These are phyloP conservation scores for Yamadazyma phyllophila DNA, from an alignment of 805 yeast species.

Conservation along the genomic window DNA sequence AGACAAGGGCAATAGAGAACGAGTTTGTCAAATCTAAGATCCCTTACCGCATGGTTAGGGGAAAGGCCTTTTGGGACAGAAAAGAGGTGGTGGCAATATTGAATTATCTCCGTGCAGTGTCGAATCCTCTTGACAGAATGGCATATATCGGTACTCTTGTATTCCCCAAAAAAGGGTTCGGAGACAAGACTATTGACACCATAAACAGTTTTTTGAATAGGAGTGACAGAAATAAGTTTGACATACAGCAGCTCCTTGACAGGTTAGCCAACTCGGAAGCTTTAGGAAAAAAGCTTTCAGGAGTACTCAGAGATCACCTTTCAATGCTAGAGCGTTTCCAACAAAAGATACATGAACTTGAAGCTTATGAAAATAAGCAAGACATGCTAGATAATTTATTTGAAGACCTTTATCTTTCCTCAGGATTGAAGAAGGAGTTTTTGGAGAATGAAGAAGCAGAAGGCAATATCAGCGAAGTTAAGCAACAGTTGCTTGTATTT, in stretches of 20 bases:
- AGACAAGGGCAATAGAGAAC: constrained; percentile 62
- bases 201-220: constrained; percentile 15
- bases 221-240: constrained; percentile 9
- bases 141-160: constrained; percentile 59
- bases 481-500: constrained; percentile 33
- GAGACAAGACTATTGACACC: constrained; percentile 47
- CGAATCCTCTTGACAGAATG: constrained; percentile 55
- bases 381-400: not conserved
- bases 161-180: constrained; percentile 67
- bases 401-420: constrained; percentile 19
- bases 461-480: constrained; percentile 42
- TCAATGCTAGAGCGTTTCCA: not conserved
- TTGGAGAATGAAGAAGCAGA: constrained; percentile 25
- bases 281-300: not conserved
- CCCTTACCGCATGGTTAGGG: constrained; percentile 69
- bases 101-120: constrained; percentile 62
- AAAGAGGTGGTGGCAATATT: constrained; percentile 63
- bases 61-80: constrained; percentile 77
- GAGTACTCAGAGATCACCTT: not conserved
- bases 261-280: not conserved
- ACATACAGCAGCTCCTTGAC: constrained; percentile 14
- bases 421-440: constrained; percentile 30
- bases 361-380: not conserved
- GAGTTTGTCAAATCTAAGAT: constrained; percentile 54
- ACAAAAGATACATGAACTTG: not conserved